Evolutionary conservation across 2,329 filamentous ascomycete species (phyloP).

Genomic region (Penicillium occitanis): DNA sequence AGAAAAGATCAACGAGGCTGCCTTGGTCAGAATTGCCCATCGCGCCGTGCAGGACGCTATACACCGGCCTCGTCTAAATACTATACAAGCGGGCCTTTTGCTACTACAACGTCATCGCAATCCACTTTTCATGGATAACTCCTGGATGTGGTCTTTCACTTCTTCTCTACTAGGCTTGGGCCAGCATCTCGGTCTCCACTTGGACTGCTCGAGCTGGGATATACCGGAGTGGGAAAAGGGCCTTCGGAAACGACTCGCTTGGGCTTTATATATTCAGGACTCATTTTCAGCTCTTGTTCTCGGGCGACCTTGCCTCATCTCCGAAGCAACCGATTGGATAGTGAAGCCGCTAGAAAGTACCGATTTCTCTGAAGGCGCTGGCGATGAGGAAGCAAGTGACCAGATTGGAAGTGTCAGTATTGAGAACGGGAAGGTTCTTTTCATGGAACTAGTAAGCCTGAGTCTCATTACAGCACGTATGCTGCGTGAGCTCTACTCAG

Average conservation of each 20-base stretch:
- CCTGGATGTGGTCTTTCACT: constrained; percentile 48
- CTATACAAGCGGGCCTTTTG: constrained; percentile 56
- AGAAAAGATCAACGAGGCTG: constrained; percentile 26
- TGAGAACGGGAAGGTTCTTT: constrained; percentile 15
- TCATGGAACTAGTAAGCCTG: constrained; percentile 13
- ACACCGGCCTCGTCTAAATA: constrained; percentile 56
- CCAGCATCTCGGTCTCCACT: constrained; percentile 60
- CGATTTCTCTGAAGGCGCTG: constrained; percentile 17
- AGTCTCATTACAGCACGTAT: constrained; percentile 15
- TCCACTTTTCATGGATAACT: constrained; percentile 44
- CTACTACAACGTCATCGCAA: constrained; percentile 45
- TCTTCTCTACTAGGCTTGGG: constrained; percentile 58
- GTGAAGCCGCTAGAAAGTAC: constrained; percentile 13
- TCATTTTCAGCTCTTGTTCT: constrained; percentile 29
- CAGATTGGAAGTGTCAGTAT: constrained; percentile 19
- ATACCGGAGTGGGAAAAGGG: constrained; percentile 65
- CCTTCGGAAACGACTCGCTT: constrained; percentile 60
- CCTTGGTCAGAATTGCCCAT: constrained; percentile 42
- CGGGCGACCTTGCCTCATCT: constrained; percentile 16
- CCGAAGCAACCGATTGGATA: constrained; percentile 13
- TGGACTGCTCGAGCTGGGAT: constrained; percentile 63
- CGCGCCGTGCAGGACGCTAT: constrained; percentile 51
- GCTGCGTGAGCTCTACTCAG: constrained; percentile 15
- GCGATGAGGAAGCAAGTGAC: constrained; percentile 13
- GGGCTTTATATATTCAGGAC: constrained; percentile 66